Evolutionary conservation across 1,284 basidiomycete genomes (phyloP).

Genomic region (Peniophora sp.): DNA sequence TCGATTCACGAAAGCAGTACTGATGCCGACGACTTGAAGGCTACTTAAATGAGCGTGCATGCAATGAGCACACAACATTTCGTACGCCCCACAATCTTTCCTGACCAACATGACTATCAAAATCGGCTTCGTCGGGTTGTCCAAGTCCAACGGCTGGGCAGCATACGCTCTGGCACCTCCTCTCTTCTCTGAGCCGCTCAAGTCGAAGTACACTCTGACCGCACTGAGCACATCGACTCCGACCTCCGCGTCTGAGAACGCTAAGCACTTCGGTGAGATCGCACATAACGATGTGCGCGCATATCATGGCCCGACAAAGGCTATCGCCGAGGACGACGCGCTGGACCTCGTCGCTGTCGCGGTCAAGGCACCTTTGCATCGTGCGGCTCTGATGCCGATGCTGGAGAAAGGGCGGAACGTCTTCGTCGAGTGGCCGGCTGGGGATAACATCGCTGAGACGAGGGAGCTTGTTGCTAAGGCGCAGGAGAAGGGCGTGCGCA

Average conservation of each 20-base stretch:
- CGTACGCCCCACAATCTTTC: too few relatives aligned
- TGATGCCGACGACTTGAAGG: too few relatives aligned
- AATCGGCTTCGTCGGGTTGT: neutral
- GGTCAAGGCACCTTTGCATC: constrained; percentile 23
- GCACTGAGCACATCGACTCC: neutral
- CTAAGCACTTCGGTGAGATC: neutral
- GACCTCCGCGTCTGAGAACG: neutral
- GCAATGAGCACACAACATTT: too few relatives aligned
- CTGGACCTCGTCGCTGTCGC: constrained; percentile 28
- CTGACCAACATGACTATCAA: neutral
- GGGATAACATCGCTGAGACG: constrained; percentile 20
- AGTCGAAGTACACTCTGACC: neutral
- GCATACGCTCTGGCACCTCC: neutral
- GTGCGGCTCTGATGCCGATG: constrained; percentile 18
- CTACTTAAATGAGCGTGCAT: too few relatives aligned
- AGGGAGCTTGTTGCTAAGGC: constrained; percentile 23
- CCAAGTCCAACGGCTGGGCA: constrained; percentile 1
- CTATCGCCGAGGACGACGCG: constrained; percentile 24
- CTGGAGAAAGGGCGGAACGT: constrained; percentile 29
- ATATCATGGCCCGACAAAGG: constrained; percentile 19
- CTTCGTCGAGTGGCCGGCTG: constrained; percentile 34
- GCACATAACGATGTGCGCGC: constrained; percentile 15
- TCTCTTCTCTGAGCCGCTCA: neutral
- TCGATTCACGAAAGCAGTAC: too few relatives aligned
- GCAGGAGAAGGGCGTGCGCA: constrained; percentile 20